Conservation (phyloP, 2,329 filamentous ascomycete genomes). For the Xylariaceae sp. region DNA sequence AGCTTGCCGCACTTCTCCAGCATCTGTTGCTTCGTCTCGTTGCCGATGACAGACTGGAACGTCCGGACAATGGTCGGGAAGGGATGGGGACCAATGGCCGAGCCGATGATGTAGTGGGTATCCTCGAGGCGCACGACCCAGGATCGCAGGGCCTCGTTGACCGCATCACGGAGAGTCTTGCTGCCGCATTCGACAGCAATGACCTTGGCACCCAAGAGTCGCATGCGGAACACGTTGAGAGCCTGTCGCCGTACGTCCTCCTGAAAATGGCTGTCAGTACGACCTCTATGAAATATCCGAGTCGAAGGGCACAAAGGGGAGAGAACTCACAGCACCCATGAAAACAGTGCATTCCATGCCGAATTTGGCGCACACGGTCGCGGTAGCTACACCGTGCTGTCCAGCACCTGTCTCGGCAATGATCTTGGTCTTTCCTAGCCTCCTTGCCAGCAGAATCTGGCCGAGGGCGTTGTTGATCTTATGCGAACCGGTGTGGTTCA, state of each 20-base stretch:
- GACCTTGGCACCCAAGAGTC: conserved; percentile 87
- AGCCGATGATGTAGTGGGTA: conserved; percentile 97
- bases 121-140: conserved; percentile 92
- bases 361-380: conserved; percentile 96
- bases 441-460: conserved; percentile 78
- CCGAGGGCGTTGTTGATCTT: conserved; percentile 99
- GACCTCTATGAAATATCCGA: neutral
- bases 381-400: conserved; percentile 95
- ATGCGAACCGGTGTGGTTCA: conserved; percentile 96
- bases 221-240: conserved; percentile 97
- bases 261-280: conserved; percentile 20
- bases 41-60: conserved; percentile 94
- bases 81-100: conserved; percentile 92
- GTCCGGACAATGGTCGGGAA: conserved; percentile 97
- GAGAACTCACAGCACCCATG: conserved; percentile 72
- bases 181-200: conserved; percentile 89
- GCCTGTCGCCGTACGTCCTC: conserved; percentile 96
- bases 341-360: conserved; percentile 97
- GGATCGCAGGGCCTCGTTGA: conserved; percentile 90
- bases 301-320: neutral
- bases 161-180: conserved; percentile 75
- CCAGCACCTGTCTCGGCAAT: conserved; percentile 97
- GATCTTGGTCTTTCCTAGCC: conserved; percentile 91
- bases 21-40: conserved; percentile 93
- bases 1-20: conserved; percentile 76